Evolutionary conservation across 164 flowering plant species (phyloP).

Genomic region (Piper betle): DNA sequence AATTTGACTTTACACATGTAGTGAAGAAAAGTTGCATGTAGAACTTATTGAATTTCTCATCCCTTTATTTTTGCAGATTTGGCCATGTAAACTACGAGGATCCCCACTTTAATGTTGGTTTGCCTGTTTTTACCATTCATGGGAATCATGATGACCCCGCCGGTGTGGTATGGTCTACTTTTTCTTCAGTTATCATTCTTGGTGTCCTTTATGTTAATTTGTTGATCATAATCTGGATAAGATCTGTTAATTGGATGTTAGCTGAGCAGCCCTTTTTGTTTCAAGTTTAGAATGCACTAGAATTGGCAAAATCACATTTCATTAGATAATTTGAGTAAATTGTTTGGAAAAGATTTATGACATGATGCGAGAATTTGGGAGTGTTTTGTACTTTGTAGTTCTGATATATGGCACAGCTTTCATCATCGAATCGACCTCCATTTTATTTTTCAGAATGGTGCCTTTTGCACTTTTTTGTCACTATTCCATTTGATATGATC

Average conservation of each 20-base stretch:
- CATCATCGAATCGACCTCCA: not conserved
- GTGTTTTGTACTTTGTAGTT: not conserved
- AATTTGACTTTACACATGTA: too few species aligned
- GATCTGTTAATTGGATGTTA: not conserved
- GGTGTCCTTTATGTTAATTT: not conserved
- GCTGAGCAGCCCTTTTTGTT: not conserved
- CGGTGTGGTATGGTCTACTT: constrained; percentile 72
- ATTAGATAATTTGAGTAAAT: not conserved
- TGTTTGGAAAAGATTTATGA: not conserved
- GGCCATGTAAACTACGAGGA: constrained; percentile 99
- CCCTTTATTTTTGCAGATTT: constrained; percentile 41
- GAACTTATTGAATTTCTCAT: not conserved
- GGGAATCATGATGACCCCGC: constrained; percentile 99
- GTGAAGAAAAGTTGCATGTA: not conserved
- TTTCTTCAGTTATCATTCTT: not conserved
- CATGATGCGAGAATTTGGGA: not conserved
- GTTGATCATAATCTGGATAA: not conserved
- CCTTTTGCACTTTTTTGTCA: not conserved
- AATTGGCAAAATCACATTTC: not conserved
- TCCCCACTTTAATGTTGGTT: constrained; percentile 94
- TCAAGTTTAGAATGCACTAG: not conserved
- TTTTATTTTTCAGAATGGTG: not conserved
- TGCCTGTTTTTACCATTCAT: constrained; percentile 96
- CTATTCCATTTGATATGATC: constrained; percentile 1
- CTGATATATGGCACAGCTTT: not conserved